Base-by-base conservation (phyloP, 2,329 filamentous ascomycete genomes). In the Coniochaeta sp. region DNA sequence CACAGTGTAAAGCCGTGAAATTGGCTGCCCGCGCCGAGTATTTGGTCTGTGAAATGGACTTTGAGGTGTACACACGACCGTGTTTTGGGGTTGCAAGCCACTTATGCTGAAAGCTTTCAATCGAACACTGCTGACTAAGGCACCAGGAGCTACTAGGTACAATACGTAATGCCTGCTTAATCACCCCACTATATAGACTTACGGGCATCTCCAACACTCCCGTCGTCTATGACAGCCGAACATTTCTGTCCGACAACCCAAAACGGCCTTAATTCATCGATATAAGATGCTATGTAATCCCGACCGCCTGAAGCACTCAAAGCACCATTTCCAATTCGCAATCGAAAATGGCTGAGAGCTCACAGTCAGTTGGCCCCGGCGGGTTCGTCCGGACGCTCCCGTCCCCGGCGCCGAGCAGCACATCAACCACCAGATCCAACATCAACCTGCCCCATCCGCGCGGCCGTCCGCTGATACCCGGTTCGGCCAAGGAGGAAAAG, bases 401-500 rank as follows among this genome's bases (percentile, higher is more conserved):
- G 0, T 86, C 84, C 2, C 84, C 84, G 1, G 75, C 83, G 0
- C 82, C 82, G 3, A 83, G 78, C 60, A 74, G 73, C 12, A 68
- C 77, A 14, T 83, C 82, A 7, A 73, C 74, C 44, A 67, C 69
- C 66, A 67, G 67, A 57, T 64, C 72, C 22, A 59, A 67, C 1
- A 68, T 76, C 10, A 72, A 71, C 8, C 75, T 88, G 5, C 85
- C 85, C 5, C 82, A 81, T 58, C 85, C 84, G 0, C 77, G 85
- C 50, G 72, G 73, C 24, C 79, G 76, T 36, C 74, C 84, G 0
- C 69, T 88, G 1, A 74, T 75, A 16, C 76, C 84, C 0, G 84
- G 84, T 0, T 86, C 83, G 0, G 77, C 73, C 36, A 87, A 87
- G 64, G 85, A 87, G 66, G 82, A 84, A 59, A 77, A 82, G 52